Base-by-base conservation (phyloP, 2,329 filamentous ascomycete species). In the Fusarium metavorans region DNA sequence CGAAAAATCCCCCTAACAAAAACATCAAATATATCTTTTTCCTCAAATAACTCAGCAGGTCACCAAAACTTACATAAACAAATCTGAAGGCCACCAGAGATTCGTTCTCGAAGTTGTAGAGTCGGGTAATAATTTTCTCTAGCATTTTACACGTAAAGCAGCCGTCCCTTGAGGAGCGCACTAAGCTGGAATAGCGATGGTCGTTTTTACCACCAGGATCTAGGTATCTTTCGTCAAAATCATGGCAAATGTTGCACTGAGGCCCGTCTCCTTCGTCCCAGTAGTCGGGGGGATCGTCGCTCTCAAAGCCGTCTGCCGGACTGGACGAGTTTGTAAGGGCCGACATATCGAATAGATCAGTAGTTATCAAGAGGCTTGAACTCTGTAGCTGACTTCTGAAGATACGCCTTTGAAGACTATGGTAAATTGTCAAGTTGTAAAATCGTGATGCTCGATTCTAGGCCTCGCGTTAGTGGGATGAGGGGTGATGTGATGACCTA, bases 141-240 rank as follows among this genome's bases (percentile, higher is more conserved):
- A 58, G 18, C 2, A 58, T 58, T n/a, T 25, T 11, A 23, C 23
- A 58, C 11, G 34, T 58, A 14, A 8, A 30, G 16, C 54, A 58
- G 1, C 54, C 54, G 2, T 39, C 16, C 5, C 16, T 25, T 30
- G 54, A 4, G 8, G 54, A 58, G 10, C 20, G 34, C 4, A 39
- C 4, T 3, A 58, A 5, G 16, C 32, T 58, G 4, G 23, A 58
- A 4, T 27, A 58, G 20, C 2, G n/a, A 35, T 56, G 52, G 0
- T 6, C 20, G 2, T 56, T 35, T 1, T 2, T 14, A 2, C 7
- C 2, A 20, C 23, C 5, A 3, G 18, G 2, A 23, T 16, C 0
- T 3, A 56, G 52, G 32, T 56, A 35, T 23, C 4, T 35, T 35
- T 7, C 4, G n/a, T 56, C 18, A 56, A 56, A 56, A 8, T 57